phyloP scores from a whole-genome alignment of 2,329 filamentous ascomycete genomes.

The Verticillium nonalfalfae region DNA sequence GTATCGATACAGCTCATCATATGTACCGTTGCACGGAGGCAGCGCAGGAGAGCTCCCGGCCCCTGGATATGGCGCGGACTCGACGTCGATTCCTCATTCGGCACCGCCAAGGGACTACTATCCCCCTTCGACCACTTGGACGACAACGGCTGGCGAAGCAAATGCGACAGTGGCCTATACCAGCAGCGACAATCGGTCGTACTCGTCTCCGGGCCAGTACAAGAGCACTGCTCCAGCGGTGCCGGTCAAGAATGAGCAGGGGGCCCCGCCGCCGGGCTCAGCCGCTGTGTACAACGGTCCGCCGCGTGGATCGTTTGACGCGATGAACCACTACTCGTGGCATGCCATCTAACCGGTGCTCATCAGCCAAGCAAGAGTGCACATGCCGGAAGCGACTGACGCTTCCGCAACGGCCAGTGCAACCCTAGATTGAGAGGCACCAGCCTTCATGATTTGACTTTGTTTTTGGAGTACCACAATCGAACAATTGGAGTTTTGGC shows the following conservation, averaged over 20 bases:
- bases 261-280: constrained; percentile 25
- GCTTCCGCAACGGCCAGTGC: neutral
- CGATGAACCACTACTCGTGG: constrained; percentile 53
- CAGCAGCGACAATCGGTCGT: constrained; percentile 38
- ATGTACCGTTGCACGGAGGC: constrained; percentile 25
- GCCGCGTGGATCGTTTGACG: constrained; percentile 37
- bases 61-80: constrained; percentile 21
- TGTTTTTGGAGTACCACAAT: neutral
- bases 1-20: constrained; percentile 49
- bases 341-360: constrained; percentile 31
- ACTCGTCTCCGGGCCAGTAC: constrained; percentile 43
- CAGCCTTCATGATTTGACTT: neutral
- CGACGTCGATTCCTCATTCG: constrained; percentile 19
- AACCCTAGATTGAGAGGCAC: neutral
- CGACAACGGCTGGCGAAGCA: constrained; percentile 40
- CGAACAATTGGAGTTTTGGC: neutral
- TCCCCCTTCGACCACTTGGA: constrained; percentile 44
- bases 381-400: neutral
- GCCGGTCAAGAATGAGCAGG: constrained; percentile 24
- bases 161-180: constrained; percentile 38
- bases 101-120: constrained; percentile 44
- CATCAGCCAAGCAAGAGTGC: neutral
- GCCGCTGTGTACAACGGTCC: constrained; percentile 31
- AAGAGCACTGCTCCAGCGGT: constrained; percentile 27
- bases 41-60: constrained; percentile 24